Percentiles rank a stretch among this genome's conserved stretches.
These are phyloP conservation scores for Arctium minus DNA, from an alignment of 129 eudicot genomes.

Conservation along the genomic window DNA sequence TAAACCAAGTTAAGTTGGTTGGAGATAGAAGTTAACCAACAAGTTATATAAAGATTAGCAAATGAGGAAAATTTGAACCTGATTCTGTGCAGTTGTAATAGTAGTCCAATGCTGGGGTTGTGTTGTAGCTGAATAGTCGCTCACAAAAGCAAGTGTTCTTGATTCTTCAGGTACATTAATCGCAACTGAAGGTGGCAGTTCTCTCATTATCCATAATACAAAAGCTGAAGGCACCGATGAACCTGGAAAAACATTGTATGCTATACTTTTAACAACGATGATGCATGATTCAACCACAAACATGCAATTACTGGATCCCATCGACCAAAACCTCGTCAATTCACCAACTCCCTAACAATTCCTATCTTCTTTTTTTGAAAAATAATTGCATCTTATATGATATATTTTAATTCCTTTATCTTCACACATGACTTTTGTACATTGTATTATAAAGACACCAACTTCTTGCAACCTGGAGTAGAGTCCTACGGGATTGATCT, in stretches of 20 bases:
- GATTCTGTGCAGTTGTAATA: conserved; percentile 65
- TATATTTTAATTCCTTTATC: no score
- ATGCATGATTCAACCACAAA: not conserved
- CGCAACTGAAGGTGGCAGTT: conserved; percentile 54
- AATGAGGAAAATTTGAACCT: conserved; percentile 45
- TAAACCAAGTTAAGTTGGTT: not conserved
- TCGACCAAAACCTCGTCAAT: no score
- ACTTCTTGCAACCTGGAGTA: no score
- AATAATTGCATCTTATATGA: not conserved
- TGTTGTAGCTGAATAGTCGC: conserved; percentile 39
- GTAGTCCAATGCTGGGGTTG: conserved; percentile 71
- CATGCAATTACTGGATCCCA: no score
- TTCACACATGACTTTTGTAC: not conserved
- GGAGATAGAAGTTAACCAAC: not conserved
- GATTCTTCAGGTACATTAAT: conserved; percentile 50
- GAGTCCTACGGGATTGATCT: no score
- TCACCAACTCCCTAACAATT: no score
- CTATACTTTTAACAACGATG: not conserved
- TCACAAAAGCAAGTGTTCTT: conserved; percentile 61
- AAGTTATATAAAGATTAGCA: not conserved
- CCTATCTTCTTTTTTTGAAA: no score
- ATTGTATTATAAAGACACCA: no score
- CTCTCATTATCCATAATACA: conserved; percentile 78
- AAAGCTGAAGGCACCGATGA: conserved; percentile 76
- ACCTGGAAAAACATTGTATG: conserved; percentile 38